Evolutionary conservation across 2,329 filamentous ascomycete genomes (phyloP), one percentile per base, ranked within the genome.

Genomic region (Parastagonospora nodorum): DNA sequence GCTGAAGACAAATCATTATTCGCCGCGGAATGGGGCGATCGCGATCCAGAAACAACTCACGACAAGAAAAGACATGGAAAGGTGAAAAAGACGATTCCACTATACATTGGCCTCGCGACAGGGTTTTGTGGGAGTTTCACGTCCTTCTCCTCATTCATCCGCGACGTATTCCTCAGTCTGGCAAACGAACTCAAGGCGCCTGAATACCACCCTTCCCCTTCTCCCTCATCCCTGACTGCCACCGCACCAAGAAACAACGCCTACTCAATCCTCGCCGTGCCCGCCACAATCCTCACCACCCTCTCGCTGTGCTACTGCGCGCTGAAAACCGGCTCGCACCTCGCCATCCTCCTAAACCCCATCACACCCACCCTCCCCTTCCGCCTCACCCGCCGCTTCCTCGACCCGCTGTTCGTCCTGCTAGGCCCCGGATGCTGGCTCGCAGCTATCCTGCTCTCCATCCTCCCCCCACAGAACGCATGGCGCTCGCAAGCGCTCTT

Each of bases 61-160:
- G 80, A n/a, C 61, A 83, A 7, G 71, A 67, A 49, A 66, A 62
- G 68, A 6, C 71, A 77, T 39, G 57, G 53, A 6, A 77, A 87
- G 66, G 80, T 71, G 24, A 96, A 96, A 70, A 96, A 95, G 77
- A 89, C 89, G 0, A 88, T 96, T 27, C 92, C 93, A 0, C 79
- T 96, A 0, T 96, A 95, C 68, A 88, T 96, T 51, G 92, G 89
- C 43, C 83, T 97, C 5, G 84, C 90, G 0, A 96, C 89, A 0
- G 93, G 89, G 9, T 94, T 94, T 72, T 96, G 91, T 65, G 90
- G 93, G 55, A 92, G 89, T 59, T 90, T 94, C 66, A 97, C 92
- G 0, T 92, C 88, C 8, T 96, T 96, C 74, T 96, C 92, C 0
- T 86, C 87, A 15, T 95, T 96, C 68, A 86, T 92, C 40, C 83